phyloP scores from a whole-genome alignment of 768 basidiomycete genomes.

The Podaxis mareebaensis region DNA sequence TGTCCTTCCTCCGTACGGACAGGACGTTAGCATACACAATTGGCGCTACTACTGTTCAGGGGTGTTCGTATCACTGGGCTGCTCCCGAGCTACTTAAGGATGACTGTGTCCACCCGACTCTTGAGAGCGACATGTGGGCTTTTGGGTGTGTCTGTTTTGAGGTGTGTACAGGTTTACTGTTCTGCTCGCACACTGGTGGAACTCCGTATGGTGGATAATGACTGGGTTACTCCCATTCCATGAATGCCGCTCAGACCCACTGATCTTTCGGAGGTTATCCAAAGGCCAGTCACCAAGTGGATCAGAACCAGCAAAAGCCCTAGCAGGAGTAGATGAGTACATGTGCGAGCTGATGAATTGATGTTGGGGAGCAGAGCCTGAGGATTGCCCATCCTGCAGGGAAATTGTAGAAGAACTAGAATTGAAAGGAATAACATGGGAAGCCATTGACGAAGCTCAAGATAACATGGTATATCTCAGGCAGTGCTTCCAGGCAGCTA shows the following conservation, averaged over 20 bases:
- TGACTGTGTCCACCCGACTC: background rate
- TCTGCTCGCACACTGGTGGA: background rate
- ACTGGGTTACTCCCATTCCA: background rate
- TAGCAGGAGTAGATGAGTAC: background rate
- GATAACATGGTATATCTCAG: background rate
- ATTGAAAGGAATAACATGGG: background rate
- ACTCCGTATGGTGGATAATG: background rate
- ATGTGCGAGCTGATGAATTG: background rate
- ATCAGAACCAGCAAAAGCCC: background rate
- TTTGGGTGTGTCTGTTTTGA: constrained; percentile 21
- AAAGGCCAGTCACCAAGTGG: background rate
- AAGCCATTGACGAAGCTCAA: background rate
- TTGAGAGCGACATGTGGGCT: constrained; percentile 20
- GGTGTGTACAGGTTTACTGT: background rate
- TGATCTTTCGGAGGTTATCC: background rate
- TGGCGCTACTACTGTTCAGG: background rate
- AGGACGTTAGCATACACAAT: constrained; percentile 4
- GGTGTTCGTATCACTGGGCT: constrained; percentile 18
- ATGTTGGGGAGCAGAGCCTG: background rate
- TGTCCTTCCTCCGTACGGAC: constrained; percentile 10
- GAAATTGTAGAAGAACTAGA: background rate
- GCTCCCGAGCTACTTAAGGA: constrained; percentile 19
- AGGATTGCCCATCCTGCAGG: background rate
- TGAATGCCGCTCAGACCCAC: background rate
- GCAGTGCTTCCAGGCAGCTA: background rate